Evolutionary conservation across 2,329 filamentous ascomycete species (phyloP).

Genomic region (Dactylellina haptotyla): DNA sequence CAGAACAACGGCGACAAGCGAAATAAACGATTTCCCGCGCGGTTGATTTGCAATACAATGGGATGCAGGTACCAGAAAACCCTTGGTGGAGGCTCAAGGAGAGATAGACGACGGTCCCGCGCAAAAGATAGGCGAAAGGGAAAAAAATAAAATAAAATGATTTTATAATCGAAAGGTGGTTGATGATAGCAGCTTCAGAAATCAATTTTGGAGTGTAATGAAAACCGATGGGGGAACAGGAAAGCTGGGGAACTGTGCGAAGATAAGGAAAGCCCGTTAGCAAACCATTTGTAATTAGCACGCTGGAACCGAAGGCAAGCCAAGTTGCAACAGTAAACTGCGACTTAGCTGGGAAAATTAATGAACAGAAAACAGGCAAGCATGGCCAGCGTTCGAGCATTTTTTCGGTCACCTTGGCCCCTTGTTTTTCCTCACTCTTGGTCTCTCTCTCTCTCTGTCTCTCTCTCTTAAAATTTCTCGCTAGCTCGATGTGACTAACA

Average conservation of each 20-base stretch:
- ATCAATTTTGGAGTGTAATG: constrained; percentile 53
- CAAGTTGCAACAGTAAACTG: constrained; percentile 39
- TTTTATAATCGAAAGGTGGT: constrained; percentile 41
- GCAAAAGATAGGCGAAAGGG: constrained; percentile 50
- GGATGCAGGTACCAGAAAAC: constrained; percentile 52
- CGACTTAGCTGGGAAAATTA: constrained; percentile 42
- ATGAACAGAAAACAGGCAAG: neutral
- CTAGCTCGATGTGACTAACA: constrained; percentile 19
- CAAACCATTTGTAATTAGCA: constrained; percentile 54
- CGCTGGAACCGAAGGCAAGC: neutral
- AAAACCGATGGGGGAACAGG: constrained; percentile 48
- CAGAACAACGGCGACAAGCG: constrained; percentile 41
- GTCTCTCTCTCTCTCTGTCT: neutral
- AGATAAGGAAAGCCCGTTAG: constrained; percentile 53
- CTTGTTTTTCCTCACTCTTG: constrained; percentile 13
- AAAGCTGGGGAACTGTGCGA: constrained; percentile 53
- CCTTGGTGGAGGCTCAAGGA: constrained; percentile 49
- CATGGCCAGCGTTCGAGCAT: constrained; percentile 5
- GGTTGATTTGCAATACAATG: constrained; percentile 50
- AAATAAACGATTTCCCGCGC: constrained; percentile 51
- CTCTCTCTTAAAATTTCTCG: neutral
- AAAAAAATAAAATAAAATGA: constrained; percentile 50
- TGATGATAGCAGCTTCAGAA: constrained; percentile 46
- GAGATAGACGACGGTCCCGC: constrained; percentile 43
- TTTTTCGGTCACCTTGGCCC: constrained; percentile 10